These are phyloP conservation scores for Truncatella angustata DNA, from an alignment of 2,329 filamentous ascomycete genomes.

Conservation along the genomic window DNA sequence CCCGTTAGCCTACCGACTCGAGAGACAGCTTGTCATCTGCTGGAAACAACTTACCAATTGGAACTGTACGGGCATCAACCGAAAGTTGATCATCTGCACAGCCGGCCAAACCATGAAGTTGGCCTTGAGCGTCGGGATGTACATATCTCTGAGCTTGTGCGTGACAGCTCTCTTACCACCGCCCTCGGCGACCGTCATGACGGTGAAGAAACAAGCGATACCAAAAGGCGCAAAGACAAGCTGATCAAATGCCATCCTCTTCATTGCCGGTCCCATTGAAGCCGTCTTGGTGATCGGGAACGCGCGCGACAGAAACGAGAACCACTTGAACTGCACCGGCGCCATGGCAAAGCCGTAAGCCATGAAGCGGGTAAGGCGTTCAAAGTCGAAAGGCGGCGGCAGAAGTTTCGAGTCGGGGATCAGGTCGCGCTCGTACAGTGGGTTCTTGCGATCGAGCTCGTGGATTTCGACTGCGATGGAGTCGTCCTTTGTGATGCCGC, in stretches of 20 bases:
- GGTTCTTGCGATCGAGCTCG: conserved; percentile 80
- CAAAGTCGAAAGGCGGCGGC: conserved; percentile 90
- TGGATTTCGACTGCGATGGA: conserved; percentile 82
- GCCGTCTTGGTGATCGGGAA: conserved; percentile 83
- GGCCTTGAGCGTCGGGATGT: conserved; percentile 88
- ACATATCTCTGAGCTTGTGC: conserved; percentile 90
- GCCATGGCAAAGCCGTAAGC: conserved; percentile 96
- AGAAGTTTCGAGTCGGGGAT: conserved; percentile 62
- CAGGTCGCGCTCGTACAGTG: conserved; percentile 62
- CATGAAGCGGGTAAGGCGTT: conserved; percentile 93
- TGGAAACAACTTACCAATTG: conserved; percentile 80
- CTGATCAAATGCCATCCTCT: conserved; percentile 90
- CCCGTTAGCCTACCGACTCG: conserved; percentile 9
- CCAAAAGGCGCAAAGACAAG: conserved; percentile 88
- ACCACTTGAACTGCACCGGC: conserved; percentile 94
- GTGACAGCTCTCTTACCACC: conserved; percentile 77
- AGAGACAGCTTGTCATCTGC: neutral
- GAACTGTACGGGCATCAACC: conserved; percentile 90
- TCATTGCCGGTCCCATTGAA: conserved; percentile 75
- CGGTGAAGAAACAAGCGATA: conserved; percentile 86
- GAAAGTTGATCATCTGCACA: conserved; percentile 96
- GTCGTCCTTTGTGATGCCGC: conserved; percentile 59
- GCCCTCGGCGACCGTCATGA: conserved; percentile 94
- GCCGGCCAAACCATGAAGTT: conserved; percentile 95
- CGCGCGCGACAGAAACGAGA: conserved; percentile 73